A percentile compares a stretch with the other conserved stretches of the same genome.
Conservation (phyloP, 768 basidiomycete genomes). For the Coprinopsis marcescibilis region DNA sequence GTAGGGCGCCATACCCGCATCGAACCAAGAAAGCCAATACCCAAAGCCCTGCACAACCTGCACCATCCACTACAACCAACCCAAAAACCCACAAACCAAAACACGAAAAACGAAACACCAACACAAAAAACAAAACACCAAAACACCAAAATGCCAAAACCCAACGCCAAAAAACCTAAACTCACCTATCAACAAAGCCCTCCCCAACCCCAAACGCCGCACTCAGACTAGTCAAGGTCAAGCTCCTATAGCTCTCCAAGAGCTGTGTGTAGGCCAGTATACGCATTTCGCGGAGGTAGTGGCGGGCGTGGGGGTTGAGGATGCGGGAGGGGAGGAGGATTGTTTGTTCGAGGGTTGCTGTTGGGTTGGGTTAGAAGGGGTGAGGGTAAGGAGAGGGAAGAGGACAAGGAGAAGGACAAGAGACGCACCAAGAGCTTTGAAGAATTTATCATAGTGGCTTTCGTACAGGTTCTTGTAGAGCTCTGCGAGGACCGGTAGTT, state of each 20-base stretch:
- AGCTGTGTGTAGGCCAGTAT: constrained; percentile 90
- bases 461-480: constrained; percentile 86
- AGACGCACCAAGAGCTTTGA: no score
- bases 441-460: constrained; percentile 93
- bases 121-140: no score
- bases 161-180: no score
- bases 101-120: no score
- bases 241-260: constrained; percentile 83
- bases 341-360: constrained; percentile 84
- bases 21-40: no score
- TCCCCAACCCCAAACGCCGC: constrained; percentile 86
- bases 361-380: background rate
- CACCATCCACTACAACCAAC: no score
- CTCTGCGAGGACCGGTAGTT: constrained; percentile 76
- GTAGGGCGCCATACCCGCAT: no score
- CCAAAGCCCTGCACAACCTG: no score
- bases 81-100: no score
- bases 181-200: constrained; percentile 82
- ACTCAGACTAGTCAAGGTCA: constrained; percentile 83
- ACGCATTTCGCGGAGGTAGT: constrained; percentile 94
- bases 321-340: constrained; percentile 85
- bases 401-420: no score
- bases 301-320: constrained; percentile 80
- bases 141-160: no score
- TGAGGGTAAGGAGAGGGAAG: no score